Evolutionary conservation across 2,329 filamentous ascomycete genomes (phyloP).

Genomic region (Fusarium brachygibbosum): DNA sequence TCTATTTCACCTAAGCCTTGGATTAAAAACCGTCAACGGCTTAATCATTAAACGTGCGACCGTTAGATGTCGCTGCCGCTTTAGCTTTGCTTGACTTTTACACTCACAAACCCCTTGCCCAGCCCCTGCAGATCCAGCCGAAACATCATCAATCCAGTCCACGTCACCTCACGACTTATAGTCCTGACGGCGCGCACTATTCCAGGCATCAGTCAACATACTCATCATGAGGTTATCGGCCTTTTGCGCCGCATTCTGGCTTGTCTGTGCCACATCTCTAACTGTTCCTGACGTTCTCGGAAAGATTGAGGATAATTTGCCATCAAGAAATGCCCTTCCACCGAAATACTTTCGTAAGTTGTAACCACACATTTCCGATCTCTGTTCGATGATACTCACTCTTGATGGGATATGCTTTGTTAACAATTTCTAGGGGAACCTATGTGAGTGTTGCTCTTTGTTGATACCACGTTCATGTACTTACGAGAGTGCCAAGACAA

Average conservation of each 20-base stretch:
- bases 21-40: neutral
- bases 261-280: conserved; percentile 19
- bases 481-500: conserved; percentile 37
- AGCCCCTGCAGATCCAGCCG: conserved; percentile 20
- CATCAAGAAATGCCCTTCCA: conserved; percentile 5
- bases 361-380: neutral
- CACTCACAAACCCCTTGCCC: conserved; percentile 14
- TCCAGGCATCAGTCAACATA: neutral
- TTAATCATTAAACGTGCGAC: neutral
- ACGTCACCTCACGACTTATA: conserved; percentile 18
- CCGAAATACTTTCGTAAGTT: conserved; percentile 41
- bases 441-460: conserved; percentile 28
- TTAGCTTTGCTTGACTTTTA: neutral
- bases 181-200: neutral
- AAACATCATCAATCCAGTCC: conserved; percentile 8
- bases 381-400: no score
- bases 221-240: conserved; percentile 18
- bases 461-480: neutral
- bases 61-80: neutral
- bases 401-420: no score
- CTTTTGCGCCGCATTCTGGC: conserved; percentile 13
- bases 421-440: conserved; percentile 40
- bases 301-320: conserved; percentile 24
- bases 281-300: conserved; percentile 18
- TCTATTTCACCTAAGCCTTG: accelerated